Conservation (phyloP, 805 yeast species). For the Wickerhamiella alocasiicola region DNA sequence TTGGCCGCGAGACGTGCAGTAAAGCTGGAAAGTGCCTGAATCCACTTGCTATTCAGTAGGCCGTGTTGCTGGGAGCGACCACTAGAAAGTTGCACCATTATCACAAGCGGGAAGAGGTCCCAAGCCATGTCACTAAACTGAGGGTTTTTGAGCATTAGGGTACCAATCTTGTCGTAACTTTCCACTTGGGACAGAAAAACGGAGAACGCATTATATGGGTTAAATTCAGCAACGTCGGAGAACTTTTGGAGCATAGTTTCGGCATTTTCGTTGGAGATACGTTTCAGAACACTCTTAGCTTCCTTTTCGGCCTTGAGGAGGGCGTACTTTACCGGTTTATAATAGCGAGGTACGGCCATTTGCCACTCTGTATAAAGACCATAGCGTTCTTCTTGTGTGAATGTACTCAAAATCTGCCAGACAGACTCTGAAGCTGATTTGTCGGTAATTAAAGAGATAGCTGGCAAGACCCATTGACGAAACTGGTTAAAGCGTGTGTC, state of each 20-base stretch:
- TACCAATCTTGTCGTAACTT: constrained; percentile 77
- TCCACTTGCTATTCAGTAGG: constrained; percentile 69
- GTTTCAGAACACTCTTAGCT: constrained; percentile 63
- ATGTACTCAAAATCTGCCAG: constrained; percentile 1
- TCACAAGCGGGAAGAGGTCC: constrained; percentile 69
- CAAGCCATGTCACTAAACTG: constrained; percentile 65
- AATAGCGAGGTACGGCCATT: not conserved
- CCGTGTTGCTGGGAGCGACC: constrained; percentile 69
- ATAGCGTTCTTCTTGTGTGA: constrained; percentile 7
- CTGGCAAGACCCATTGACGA: constrained; percentile 7
- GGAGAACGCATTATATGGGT: constrained; percentile 66
- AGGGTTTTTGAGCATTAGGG: constrained; percentile 67
- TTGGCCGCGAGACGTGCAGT: constrained; percentile 57
- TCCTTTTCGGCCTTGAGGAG: constrained; percentile 51
- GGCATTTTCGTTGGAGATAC: constrained; percentile 71
- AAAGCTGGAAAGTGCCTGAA: constrained; percentile 64
- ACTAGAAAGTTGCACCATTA: constrained; percentile 55
- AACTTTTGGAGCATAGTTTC: constrained; percentile 58
- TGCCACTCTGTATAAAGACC: constrained; percentile 11
- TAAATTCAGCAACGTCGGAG: constrained; percentile 57
- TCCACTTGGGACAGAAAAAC: constrained; percentile 73
- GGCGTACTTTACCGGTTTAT: constrained; percentile 5
- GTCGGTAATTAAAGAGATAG: constrained; percentile 1
- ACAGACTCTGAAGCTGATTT: not conserved
- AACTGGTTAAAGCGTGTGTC: not conserved